phyloP scores from a whole-genome alignment of 2,329 filamentous ascomycete species.

The Fusarium liriodendri region DNA sequence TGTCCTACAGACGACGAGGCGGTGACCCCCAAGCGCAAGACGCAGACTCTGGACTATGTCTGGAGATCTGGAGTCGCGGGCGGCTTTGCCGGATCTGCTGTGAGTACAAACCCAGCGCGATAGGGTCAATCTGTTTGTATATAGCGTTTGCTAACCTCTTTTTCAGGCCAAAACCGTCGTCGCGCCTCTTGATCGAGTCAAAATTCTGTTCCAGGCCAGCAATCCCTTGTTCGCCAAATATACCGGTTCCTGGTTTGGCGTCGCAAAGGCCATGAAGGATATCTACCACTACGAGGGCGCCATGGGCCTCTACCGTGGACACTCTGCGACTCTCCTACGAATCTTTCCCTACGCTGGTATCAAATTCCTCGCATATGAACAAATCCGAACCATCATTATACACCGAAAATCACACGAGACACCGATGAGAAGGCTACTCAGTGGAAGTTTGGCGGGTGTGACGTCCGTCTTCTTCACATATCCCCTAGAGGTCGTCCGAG shows the following conservation, averaged over 20 bases:
- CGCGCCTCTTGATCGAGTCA: constrained; percentile 94
- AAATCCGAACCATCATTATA: constrained; percentile 86
- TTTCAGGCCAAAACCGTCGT: constrained; percentile 91
- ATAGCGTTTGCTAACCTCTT: constrained; percentile 13
- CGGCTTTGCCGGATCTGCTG: constrained; percentile 90
- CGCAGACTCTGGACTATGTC: constrained; percentile 83
- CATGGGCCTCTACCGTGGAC: constrained; percentile 87
- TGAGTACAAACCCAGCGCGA: constrained; percentile 59
- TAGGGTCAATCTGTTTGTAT: background rate
- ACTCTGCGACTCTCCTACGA: constrained; percentile 91
- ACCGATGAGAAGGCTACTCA: constrained; percentile 77
- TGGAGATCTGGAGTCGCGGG: constrained; percentile 87
- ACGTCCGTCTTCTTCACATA: constrained; percentile 97
- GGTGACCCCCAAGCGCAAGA: constrained; percentile 58
- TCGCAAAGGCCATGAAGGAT: constrained; percentile 83
- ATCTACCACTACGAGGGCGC: constrained; percentile 83
- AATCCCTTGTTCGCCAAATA: constrained; percentile 96
- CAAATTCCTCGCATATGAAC: constrained; percentile 98
- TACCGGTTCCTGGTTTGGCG: constrained; percentile 86
- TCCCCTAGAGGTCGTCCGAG: constrained; percentile 90
- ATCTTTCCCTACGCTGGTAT: constrained; percentile 98
- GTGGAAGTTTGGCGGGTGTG: constrained; percentile 82
- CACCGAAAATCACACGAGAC: constrained; percentile 80
- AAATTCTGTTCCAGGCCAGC: constrained; percentile 97
- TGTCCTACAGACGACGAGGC: constrained; percentile 61